phyloP scores from a whole-genome alignment of 1,139 yeast species.

The Saccharomyces hybrid region DNA sequence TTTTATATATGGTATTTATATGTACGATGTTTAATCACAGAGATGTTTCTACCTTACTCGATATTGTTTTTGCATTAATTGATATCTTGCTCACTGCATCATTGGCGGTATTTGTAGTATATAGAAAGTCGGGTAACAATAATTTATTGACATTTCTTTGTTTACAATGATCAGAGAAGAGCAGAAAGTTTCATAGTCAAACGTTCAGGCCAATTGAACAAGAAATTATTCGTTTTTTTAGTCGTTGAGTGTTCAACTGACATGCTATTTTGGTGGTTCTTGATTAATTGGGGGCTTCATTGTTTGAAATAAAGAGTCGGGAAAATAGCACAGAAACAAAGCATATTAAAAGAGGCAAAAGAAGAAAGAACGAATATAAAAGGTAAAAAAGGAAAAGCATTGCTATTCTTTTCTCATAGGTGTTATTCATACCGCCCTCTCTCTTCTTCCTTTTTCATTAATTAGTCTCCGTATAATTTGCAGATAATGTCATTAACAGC shows the following conservation, averaged over 20 bases:
- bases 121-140: background rate
- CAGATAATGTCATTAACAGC: background rate
- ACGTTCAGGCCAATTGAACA: background rate
- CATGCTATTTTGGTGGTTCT: background rate
- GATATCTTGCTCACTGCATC: background rate
- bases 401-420: background rate
- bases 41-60: background rate
- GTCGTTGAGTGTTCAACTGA: background rate
- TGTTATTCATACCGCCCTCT: background rate
- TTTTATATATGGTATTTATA: background rate
- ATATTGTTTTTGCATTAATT: too few relatives aligned
- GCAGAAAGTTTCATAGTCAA: background rate
- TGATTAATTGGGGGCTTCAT: background rate
- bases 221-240: background rate
- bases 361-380: background rate
- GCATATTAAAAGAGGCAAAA: background rate
- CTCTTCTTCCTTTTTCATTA: background rate
- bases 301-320: background rate
- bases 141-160: background rate
- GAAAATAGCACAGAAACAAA: background rate
- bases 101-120: background rate
- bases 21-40: background rate
- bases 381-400: background rate
- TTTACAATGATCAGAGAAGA: background rate
- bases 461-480: background rate